Conservation (phyloP, 257 asterid species). For the Oldenlandia corymbosa region DNA sequence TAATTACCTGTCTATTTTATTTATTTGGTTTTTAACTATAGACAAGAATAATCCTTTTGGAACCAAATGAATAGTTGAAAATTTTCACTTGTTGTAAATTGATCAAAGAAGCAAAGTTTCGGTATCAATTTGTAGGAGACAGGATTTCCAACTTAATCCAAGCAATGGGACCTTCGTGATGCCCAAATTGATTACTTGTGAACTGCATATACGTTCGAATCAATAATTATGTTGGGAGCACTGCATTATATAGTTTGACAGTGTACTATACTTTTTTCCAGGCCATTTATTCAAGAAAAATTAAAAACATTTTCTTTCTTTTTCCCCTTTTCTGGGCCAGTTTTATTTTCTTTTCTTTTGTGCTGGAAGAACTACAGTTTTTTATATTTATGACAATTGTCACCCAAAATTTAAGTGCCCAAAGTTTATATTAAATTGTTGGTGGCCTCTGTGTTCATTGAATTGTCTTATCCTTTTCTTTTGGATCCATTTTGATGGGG, state of each 20-base stretch:
- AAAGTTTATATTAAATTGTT: background rate
- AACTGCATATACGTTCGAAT: conserved; percentile 3
- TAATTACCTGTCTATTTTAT: too few relatives aligned
- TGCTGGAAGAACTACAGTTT: background rate
- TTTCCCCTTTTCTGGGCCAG: background rate
- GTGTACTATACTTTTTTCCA: background rate
- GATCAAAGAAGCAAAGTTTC: background rate
- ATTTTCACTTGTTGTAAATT: too few relatives aligned
- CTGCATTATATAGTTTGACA: background rate
- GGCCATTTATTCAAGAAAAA: background rate
- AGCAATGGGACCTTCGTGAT: conserved; percentile 6
- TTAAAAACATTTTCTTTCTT: background rate
- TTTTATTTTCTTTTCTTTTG: background rate
- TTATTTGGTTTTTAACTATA: too few relatives aligned
- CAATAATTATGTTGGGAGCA: background rate
- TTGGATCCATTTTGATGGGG: conserved; percentile 21
- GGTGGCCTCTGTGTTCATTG: conserved; percentile 19
- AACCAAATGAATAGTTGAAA: too few relatives aligned
- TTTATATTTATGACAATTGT: background rate
- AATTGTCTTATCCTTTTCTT: conserved; percentile 23
- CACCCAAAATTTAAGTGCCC: background rate
- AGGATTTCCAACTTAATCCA: background rate
- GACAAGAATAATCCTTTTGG: too few relatives aligned
- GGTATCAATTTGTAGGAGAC: background rate
- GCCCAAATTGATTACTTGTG: background rate